Base-by-base conservation (phyloP, 176 grass and related monocot species). In the Oryza glaberrima region DNA sequence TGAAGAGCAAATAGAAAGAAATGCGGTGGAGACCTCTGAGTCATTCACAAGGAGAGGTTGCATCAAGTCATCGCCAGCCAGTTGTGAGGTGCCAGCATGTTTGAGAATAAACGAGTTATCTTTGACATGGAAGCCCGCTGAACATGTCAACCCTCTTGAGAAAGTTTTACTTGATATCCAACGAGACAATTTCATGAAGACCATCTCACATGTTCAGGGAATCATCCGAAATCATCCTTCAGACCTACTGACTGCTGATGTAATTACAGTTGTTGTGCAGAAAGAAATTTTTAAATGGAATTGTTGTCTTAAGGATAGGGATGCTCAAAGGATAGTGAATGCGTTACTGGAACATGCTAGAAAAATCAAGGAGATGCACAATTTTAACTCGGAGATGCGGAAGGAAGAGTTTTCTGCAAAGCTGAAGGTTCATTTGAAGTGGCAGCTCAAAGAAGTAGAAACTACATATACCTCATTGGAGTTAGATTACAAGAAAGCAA, bases 381-480 rank as follows among this genome's bases (percentile, higher is more conserved):
- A 45, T 87, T 90, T 87, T 65, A 90, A 74, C 79, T 61, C 40
- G 77, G 80, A 87, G 48, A 61, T 63, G 32, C 67, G 80, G 17
- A 87, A 90, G 79, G 47, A 73, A 83, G 84, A 87, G 41, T 87
- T 87, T 78, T 87, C 84, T 74, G 44, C 49, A 74, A 90, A 83
- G 75, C 49, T 87, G 49, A 76, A 83, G 4, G 80, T 80, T 83
- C 80, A 79, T 12, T 38, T 72, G 44, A 87, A 87, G 48, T 90
- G 80, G 80, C 84, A 90, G 75, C 80, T 87, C 65, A 90, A 80
- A 76, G 84, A 90, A 75, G 30, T 90, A 46, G 80, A 90, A 83
- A 41, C n/a, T 70, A 34, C 23, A 43, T 83, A 79, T 49, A 23
- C 64, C 83, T 70, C 69, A 63, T 65, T 86, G 75, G 80, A 90